A percentile compares a stretch with the other conserved stretches of the same genome.
Evolutionary conservation across 305 asterid species (phyloP).

Genomic region (Fraxinus dipetala): DNA sequence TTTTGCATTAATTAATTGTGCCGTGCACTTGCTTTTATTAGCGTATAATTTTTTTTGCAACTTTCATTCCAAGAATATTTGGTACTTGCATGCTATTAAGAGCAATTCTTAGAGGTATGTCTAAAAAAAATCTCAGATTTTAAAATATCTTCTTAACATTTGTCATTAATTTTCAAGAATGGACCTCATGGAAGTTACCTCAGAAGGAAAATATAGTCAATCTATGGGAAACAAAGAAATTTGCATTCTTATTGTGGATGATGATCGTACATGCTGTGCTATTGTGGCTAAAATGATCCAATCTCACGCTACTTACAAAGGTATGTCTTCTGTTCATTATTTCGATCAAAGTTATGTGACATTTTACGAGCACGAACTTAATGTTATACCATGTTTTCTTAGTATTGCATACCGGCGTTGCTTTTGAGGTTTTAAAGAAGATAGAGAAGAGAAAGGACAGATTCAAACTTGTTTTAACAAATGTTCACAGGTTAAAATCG

Average conservation of each 20-base stretch:
- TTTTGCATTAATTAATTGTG: background rate
- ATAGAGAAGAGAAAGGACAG: conserved; percentile 40
- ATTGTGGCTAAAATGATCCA: conserved; percentile 48
- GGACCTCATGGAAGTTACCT: conserved; percentile 26
- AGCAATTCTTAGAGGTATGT: background rate
- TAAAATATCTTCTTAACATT: conserved; percentile 10
- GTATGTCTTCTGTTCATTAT: conserved; percentile 26
- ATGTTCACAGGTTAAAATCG: conserved; percentile 39
- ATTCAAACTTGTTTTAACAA: conserved; percentile 54
- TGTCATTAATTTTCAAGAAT: conserved; percentile 16
- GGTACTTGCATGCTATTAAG: background rate
- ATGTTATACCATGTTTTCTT: conserved; percentile 4
- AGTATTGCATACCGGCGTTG: conserved; percentile 54
- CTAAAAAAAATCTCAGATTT: background rate
- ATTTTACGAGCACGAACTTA: background rate
- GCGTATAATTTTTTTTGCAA: background rate
- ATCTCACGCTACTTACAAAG: conserved; percentile 40
- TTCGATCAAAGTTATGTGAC: background rate
- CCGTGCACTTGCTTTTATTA: background rate
- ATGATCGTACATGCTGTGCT: conserved; percentile 40
- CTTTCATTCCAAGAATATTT: background rate
- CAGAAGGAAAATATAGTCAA: conserved; percentile 24
- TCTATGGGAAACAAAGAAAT: conserved; percentile 38
- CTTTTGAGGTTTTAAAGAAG: conserved; percentile 38
- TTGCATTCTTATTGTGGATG: conserved; percentile 44